Percentiles rank a stretch among this genome's conserved stretches.
phyloP scores from a whole-genome alignment of 306 rosid species.

The Quercus wislizeni region DNA sequence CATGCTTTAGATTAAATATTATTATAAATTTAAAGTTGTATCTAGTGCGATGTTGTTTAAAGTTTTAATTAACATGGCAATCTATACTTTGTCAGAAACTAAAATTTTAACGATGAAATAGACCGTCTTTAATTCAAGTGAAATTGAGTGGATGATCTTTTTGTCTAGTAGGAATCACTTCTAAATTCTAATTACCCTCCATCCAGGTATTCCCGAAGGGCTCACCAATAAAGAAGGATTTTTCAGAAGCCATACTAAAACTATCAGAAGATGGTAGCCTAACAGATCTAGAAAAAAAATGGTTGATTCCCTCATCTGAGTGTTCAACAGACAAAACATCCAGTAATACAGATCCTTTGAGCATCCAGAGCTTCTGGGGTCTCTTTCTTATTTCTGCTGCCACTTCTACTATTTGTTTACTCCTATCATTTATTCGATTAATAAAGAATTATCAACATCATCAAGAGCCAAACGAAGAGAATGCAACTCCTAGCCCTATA shows the following conservation, averaged over 20 bases:
- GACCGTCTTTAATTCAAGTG: no score
- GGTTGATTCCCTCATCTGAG: slow-evolving; percentile 24
- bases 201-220: slow-evolving; percentile 70
- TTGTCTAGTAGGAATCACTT: background rate
- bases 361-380: slow-evolving; percentile 49
- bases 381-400: slow-evolving; percentile 51
- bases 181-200: background rate
- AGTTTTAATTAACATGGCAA: no score
- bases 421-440: slow-evolving; percentile 26
- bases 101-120: no score
- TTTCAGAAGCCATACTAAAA: slow-evolving; percentile 49
- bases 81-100: no score
- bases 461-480: slow-evolving; percentile 15
- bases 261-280: slow-evolving; percentile 44
- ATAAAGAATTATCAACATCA: background rate
- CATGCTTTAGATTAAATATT: no score
- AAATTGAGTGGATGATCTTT: background rate
- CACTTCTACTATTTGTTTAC: slow-evolving; percentile 47
- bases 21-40: no score
- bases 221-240: slow-evolving; percentile 60
- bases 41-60: no score
- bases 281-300: slow-evolving; percentile 31
- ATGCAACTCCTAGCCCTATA: background rate
- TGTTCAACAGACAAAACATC: slow-evolving; percentile 27
- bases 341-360: slow-evolving; percentile 24